phyloP scores from a whole-genome alignment of 2,329 filamentous ascomycete genomes.

The Trichoderma sp. region DNA sequence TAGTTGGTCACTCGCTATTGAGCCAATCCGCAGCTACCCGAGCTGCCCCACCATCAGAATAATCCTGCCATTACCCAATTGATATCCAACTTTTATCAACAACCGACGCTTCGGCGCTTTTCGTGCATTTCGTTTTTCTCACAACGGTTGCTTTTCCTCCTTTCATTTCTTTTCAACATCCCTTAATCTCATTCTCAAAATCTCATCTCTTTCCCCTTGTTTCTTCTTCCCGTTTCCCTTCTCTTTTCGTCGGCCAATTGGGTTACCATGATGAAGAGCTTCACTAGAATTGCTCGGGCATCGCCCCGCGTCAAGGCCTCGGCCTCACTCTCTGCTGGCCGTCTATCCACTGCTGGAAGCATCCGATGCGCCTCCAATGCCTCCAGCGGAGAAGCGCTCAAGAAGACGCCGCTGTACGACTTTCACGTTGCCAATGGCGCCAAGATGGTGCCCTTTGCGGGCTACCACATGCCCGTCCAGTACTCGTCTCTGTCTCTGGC shows the following conservation, averaged over 20 bases:
- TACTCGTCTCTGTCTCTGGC: slow-evolving; percentile 74
- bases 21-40: slow-evolving; percentile 26
- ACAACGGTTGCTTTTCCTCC: not conserved
- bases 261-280: slow-evolving; percentile 34
- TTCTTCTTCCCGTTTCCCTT: slow-evolving; percentile 4
- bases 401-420: slow-evolving; percentile 73
- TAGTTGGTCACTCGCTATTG: not conserved
- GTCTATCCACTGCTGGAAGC: slow-evolving; percentile 22
- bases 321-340: slow-evolving; percentile 23
- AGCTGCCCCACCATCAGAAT: slow-evolving; percentile 24
- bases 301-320: slow-evolving; percentile 28
- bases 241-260: slow-evolving; percentile 1
- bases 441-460: slow-evolving; percentile 96
- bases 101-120: not conserved
- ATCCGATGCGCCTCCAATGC: slow-evolving; percentile 31
- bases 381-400: slow-evolving; percentile 37
- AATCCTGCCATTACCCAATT: slow-evolving; percentile 20
- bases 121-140: not conserved
- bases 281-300: slow-evolving; percentile 32
- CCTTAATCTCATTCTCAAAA: not conserved
- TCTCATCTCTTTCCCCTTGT: slow-evolving; percentile 4
- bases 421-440: slow-evolving; percentile 74
- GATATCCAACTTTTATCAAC: slow-evolving; percentile 10
- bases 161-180: not conserved
- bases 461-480: slow-evolving; percentile 88